Evolutionary conservation across 2,329 filamentous ascomycete species (phyloP).

Genomic region (Davidsoniella australis): DNA sequence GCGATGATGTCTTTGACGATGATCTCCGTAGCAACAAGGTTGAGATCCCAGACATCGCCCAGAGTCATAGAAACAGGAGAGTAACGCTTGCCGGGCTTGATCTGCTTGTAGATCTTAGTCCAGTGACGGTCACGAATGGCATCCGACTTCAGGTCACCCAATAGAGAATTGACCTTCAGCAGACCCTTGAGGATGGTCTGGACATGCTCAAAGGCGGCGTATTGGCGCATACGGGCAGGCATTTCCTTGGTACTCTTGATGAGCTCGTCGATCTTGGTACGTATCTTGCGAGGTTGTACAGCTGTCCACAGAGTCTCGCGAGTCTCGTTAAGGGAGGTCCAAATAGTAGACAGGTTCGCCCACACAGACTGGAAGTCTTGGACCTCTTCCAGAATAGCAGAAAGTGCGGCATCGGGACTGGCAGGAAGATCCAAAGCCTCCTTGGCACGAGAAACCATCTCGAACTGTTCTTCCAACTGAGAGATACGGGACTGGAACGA

Average conservation of each 20-base stretch:
- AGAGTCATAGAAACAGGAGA: constrained; percentile 87
- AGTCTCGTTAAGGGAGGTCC: constrained; percentile 88
- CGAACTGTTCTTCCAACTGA: constrained; percentile 68
- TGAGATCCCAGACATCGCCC: constrained; percentile 97
- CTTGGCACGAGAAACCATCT: constrained; percentile 92
- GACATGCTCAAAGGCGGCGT: constrained; percentile 98
- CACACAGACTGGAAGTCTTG: constrained; percentile 98
- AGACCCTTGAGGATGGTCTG: constrained; percentile 78
- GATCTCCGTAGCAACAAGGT: constrained; percentile 70
- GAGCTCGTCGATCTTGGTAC: constrained; percentile 72
- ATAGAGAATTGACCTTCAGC: constrained; percentile 75
- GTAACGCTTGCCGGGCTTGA: constrained; percentile 85
- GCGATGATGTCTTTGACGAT: constrained; percentile 85
- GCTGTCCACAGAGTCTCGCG: constrained; percentile 88
- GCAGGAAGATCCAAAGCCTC: constrained; percentile 84
- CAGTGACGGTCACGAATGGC: constrained; percentile 93
- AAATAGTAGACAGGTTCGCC: constrained; percentile 88
- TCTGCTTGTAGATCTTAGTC: constrained; percentile 92
- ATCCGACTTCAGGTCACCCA: constrained; percentile 87
- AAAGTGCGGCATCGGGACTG: constrained; percentile 62
- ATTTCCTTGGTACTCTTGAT: constrained; percentile 99
- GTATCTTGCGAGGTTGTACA: constrained; percentile 84
- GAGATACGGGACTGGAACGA: constrained; percentile 76
- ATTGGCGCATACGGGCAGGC: constrained; percentile 97
- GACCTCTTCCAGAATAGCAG: constrained; percentile 82